Evolutionary conservation across 2,329 filamentous ascomycete species (phyloP), one percentile per base, ranked within the genome.

Genomic region (Talaromyces albobiverticillius): DNA sequence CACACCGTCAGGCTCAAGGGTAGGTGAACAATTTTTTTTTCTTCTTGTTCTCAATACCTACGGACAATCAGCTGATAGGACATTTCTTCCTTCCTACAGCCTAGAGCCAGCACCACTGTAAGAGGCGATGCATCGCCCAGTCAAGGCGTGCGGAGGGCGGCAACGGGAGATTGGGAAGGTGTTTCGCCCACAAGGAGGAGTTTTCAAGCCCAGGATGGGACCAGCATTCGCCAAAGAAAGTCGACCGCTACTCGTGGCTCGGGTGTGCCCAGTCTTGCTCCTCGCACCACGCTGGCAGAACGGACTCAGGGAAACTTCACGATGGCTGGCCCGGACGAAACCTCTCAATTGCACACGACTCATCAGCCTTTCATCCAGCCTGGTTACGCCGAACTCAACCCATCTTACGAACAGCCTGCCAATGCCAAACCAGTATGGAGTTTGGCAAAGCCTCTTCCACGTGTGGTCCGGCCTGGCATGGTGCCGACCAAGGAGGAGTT

Each of bases 381-480:
- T n/a, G 77, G 78, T 3, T 82, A 82, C 57, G 69, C 71, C 10
- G 71, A 78, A 10, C 67, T 82, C 3, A 82, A 83, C 49, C 80
- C 80, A 2, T 74, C 77, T 26, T 82, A 82, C 55, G 79, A 80
- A 29, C 77, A 81, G 52, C 72, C 79, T 3, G 66, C 69, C 7
- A 76, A 79, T 14, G 60, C 67, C 11, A 75, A 78, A 53, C 79
- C 80, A 1, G 75, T 82, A 45, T 82, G 80, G 74, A 75, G 77
- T 64, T 63, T 82, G 49, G 79, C 78, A 3, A 79, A 80, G 59
- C 79, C 80, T 6, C 62, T 82, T 23, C 79, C 80, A 29, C 78
- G 78, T 57, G 79, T 82, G 0, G 71, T 82, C 50, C 71, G 80
- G 34, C 70, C 76, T 18, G 79, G 79, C 10, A 82, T 82, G 79